Percentiles rank a stretch among this genome's conserved stretches.
Evolutionary conservation across 176 grass and related monocot species (phyloP).

Genomic region (Oryza meyeriana): DNA sequence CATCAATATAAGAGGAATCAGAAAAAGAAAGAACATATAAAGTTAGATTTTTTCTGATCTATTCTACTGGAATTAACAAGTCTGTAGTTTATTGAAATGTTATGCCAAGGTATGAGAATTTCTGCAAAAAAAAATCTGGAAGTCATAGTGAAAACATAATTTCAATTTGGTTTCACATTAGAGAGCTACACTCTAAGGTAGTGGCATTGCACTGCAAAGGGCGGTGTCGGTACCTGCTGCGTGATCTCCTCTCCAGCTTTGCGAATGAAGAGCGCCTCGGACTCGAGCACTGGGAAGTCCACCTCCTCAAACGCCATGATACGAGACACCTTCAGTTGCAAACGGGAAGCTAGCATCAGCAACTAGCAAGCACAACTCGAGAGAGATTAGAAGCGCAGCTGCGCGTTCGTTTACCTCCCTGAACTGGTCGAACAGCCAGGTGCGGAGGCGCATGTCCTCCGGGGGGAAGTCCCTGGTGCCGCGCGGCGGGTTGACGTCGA

Average conservation of each 20-base stretch:
- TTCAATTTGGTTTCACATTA: background rate
- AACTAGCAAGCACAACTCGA: background rate
- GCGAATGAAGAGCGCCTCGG: slow-evolving; percentile 78
- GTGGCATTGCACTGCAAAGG: background rate
- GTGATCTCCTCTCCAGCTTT: slow-evolving; percentile 89
- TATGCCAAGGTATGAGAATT: background rate
- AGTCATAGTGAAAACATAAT: background rate
- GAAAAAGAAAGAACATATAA: background rate
- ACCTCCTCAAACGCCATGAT: slow-evolving; percentile 86
- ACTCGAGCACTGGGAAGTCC: slow-evolving; percentile 91
- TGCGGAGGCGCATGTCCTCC: slow-evolving; percentile 87
- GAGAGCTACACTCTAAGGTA: background rate
- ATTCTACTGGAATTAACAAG: background rate
- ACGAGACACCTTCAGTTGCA: slow-evolving; percentile 46
- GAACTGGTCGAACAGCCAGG: slow-evolving; percentile 84
- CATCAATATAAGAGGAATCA: background rate
- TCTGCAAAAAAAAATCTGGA: background rate
- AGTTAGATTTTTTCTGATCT: background rate
- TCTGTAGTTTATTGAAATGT: background rate
- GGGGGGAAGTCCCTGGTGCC: slow-evolving; percentile 85
- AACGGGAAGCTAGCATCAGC: background rate
- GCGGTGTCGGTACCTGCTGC: slow-evolving; percentile 43
- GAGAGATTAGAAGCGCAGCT: background rate
- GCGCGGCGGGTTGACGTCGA: slow-evolving; percentile 82
- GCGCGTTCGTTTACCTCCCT: slow-evolving; percentile 45